A percentile compares a stretch with the other conserved stretches of the same genome.
phyloP scores from a whole-genome alignment of 805 yeast species.

The Pichia exigua region DNA sequence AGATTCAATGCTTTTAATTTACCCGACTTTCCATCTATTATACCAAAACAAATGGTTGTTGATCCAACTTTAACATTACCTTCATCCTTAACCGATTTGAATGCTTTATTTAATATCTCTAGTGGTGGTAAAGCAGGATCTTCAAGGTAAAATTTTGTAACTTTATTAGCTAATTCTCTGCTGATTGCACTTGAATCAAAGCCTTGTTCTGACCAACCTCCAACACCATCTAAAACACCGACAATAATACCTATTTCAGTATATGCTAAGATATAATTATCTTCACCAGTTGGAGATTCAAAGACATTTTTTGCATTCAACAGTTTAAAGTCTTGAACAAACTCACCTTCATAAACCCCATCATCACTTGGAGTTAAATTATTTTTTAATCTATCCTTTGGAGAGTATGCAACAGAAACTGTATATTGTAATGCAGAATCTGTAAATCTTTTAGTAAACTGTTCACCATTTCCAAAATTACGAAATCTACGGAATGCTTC shows the following conservation, averaged over 20 bases:
- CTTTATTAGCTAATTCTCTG: constrained; percentile 60
- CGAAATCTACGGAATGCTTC: constrained; percentile 21
- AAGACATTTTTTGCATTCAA: constrained; percentile 17
- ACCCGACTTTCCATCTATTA: constrained; percentile 47
- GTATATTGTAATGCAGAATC: constrained; percentile 35
- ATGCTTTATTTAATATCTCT: constrained; percentile 49
- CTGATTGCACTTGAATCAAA: constrained; percentile 84
- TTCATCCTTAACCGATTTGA: constrained; percentile 40
- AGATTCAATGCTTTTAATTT: constrained; percentile 61
- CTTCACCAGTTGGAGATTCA: constrained; percentile 69
- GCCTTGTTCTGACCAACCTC: constrained; percentile 94
- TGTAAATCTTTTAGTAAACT: constrained; percentile 20
- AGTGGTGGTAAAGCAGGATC: constrained; percentile 31
- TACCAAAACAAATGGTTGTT: constrained; percentile 85
- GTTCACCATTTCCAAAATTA: constrained; percentile 23
- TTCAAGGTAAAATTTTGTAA: constrained; percentile 33
- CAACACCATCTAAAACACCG: constrained; percentile 96
- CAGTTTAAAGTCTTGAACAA: constrained; percentile 21
- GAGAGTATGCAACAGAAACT: constrained; percentile 64
- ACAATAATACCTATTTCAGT: constrained; percentile 41
- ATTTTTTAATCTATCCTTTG: constrained; percentile 53
- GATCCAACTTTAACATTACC: constrained; percentile 81
- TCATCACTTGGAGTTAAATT: constrained; percentile 25
- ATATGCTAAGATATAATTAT: constrained; percentile 52
- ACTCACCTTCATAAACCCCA: constrained; percentile 20